Evolutionary conservation across 805 yeast species (phyloP), one percentile per base, ranked within the genome.

Genomic region (Cyberlindnera maritima): DNA sequence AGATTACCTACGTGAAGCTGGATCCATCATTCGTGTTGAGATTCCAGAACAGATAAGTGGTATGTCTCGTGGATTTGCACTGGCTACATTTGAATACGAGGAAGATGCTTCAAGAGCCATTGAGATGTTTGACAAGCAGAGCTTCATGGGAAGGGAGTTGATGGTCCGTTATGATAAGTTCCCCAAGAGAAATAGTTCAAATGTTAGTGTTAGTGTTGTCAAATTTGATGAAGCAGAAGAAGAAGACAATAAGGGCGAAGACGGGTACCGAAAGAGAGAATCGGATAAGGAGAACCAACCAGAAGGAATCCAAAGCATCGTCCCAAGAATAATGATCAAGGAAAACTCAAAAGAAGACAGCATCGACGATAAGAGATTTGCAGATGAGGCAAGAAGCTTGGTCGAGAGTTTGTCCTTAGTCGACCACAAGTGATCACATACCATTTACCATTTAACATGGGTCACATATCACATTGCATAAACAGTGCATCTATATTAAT

Each of bases 161-260:
- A 79, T 83, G 3, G 88, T 83, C 2, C 62, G 88, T 20, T 80
- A 68, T 57, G 88, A 83, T 57, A 71, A 72, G 51, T 75, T 68
- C 48, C 82, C 83, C 1, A 72, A 37, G 20, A 43, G 36, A 26
- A 36, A 31, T 20, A 38, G 36, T 28, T 43, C 28, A 15, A 39
- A 19, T 23, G 34, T 26, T 12, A 39, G 36, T 23, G 34, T 26
- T 14, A 39, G 36, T 31, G 29, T 23, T 26, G 18, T 28, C 14
- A 14, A 10, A 6, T 29, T 32, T 19, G 41, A 35, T 9, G 37
- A 35, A 17, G 37, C 14, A 10, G 33, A 19, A 14, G 36, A 48
- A 14, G 41, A n/a, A n/a, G n/a, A n/a, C n/a, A n/a, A n/a, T n/a
- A n/a, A n/a, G n/a, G n/a, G n/a, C n/a, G n/a, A n/a, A n/a, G n/a